Base-by-base conservation (phyloP, 768 basidiomycete species). In the Amanita exitialis region DNA sequence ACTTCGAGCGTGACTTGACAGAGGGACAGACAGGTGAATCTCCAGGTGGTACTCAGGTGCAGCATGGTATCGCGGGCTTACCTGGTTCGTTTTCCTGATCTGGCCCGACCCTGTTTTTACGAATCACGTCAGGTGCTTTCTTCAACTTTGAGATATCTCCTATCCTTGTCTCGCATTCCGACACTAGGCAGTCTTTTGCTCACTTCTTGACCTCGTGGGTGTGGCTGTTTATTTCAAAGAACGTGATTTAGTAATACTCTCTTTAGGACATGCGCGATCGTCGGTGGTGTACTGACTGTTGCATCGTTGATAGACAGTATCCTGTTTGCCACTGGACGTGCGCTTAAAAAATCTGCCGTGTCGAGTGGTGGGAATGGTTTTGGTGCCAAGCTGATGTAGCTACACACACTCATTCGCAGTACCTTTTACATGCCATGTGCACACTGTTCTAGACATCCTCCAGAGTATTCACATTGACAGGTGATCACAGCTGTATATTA, bases 131-230 rank as follows among this genome's bases (percentile, higher is more conserved):
- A 71, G 87, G 90, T 44, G 83, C 82, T 13, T 89, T 86, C 73
- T 83, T 88, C 75, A 96, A 92, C 71, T 96, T 89, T 65, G 94
- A 98, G 64, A 96, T 97, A 62, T 96, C 93, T 15, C 95, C 94
- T 10, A 93, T 99, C 61, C 84, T 90, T 44, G 86, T 99, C 46
- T 84, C 93, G 20, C 93, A 97, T 64, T 77, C 79, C 9, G 95
- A 98, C 63, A 84, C 79, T 30, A 78, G 92, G 50, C 94, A 98
- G 66, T 90, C 90, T 0, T 95, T 98, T 65, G 95, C 96, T 2
- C 96, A 99, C 69, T 98, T 98, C 75, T 70, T 98, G 23, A 97
- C 96, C 39, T 97, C 94, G 89, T 94, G 62, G 61, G 92, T 76
- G 13, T 37, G 28, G 6, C 28, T 16, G 32, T 6, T 36, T 25